Evolutionary conservation across 768 basidiomycete species (phyloP).

Genomic region (Tephrocybe rancida): DNA sequence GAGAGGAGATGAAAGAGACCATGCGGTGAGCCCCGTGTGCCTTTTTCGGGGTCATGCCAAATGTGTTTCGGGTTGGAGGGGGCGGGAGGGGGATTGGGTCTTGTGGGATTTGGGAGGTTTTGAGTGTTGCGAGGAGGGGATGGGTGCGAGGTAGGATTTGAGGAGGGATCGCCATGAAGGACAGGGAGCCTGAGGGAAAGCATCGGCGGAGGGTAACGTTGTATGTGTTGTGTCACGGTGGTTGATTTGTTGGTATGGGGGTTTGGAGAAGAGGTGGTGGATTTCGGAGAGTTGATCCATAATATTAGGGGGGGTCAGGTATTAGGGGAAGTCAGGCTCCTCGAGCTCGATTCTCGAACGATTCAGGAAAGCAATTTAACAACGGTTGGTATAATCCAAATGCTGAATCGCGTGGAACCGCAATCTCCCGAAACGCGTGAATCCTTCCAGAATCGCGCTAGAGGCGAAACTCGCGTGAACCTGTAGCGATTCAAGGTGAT

Average conservation of each 20-base stretch:
- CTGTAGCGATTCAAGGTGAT: too few relatives aligned
- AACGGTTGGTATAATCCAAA: too few relatives aligned
- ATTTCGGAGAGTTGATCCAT: background rate
- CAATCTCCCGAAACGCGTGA: too few relatives aligned
- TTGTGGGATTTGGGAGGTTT: slow-evolving; percentile 25
- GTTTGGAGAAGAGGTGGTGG: slow-evolving; percentile 8
- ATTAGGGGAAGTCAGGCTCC: too few relatives aligned
- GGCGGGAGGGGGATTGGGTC: slow-evolving; percentile 20
- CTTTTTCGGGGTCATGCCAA: slow-evolving; percentile 79
- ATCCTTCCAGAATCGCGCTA: too few relatives aligned
- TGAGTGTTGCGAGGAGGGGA: too few relatives aligned
- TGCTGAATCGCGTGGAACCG: too few relatives aligned
- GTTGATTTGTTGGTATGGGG: slow-evolving; percentile 35
- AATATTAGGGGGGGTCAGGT: too few relatives aligned
- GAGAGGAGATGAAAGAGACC: slow-evolving; percentile 34
- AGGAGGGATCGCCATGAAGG: slow-evolving; percentile 17
- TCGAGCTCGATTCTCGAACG: too few relatives aligned
- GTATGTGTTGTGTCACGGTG: slow-evolving; percentile 50
- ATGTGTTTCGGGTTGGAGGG: slow-evolving; percentile 17
- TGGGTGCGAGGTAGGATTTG: background rate
- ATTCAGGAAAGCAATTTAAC: too few relatives aligned
- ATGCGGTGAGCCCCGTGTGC: slow-evolving; percentile 70
- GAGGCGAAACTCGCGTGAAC: too few relatives aligned
- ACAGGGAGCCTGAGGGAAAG: slow-evolving; percentile 24
- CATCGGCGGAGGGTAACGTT: slow-evolving; percentile 32